Percentiles rank a stretch among this genome's conserved stretches.
These are phyloP conservation scores for Areca catechu DNA, from an alignment of 176 grass and related monocot species.

Conservation along the genomic window DNA sequence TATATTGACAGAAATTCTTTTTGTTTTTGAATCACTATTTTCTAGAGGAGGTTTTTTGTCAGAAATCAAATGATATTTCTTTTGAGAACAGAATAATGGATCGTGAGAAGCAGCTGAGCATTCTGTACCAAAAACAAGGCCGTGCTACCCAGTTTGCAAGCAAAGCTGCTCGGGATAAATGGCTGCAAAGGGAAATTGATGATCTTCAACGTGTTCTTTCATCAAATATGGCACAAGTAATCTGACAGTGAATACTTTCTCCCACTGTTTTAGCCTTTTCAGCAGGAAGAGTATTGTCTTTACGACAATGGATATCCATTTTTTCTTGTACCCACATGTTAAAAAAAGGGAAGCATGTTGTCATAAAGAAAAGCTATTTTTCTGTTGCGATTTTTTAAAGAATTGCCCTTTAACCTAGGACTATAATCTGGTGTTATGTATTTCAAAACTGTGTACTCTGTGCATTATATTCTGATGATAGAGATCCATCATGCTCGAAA, in stretches of 20 bases:
- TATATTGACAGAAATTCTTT: constrained; percentile 4
- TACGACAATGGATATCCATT: too few relatives aligned
- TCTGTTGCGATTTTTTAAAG: too few relatives aligned
- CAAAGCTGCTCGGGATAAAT: constrained; percentile 83
- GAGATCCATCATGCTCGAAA: too few relatives aligned
- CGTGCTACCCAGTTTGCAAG: constrained; percentile 87
- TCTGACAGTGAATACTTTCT: neutral
- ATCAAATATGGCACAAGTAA: constrained; percentile 89
- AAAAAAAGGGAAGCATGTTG: too few relatives aligned
- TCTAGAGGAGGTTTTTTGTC: neutral
- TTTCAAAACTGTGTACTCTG: too few relatives aligned
- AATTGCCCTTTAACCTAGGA: too few relatives aligned
- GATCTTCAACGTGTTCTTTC: constrained; percentile 82
- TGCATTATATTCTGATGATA: too few relatives aligned
- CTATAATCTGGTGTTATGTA: too few relatives aligned
- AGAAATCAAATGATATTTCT: constrained; percentile 17
- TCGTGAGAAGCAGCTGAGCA: constrained; percentile 87
- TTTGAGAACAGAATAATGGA: constrained; percentile 75
- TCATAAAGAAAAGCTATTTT: too few relatives aligned
- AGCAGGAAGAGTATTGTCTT: too few relatives aligned
- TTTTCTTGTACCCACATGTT: too few relatives aligned
- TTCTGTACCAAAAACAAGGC: constrained; percentile 98
- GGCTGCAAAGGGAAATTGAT: constrained; percentile 95
- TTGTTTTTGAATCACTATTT: constrained; percentile 6
- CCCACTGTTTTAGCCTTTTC: too few relatives aligned